Percentiles rank a stretch among this genome's conserved stretches.
phyloP scores from a whole-genome alignment of 768 basidiomycete genomes.

The Mycena kentingensis region DNA sequence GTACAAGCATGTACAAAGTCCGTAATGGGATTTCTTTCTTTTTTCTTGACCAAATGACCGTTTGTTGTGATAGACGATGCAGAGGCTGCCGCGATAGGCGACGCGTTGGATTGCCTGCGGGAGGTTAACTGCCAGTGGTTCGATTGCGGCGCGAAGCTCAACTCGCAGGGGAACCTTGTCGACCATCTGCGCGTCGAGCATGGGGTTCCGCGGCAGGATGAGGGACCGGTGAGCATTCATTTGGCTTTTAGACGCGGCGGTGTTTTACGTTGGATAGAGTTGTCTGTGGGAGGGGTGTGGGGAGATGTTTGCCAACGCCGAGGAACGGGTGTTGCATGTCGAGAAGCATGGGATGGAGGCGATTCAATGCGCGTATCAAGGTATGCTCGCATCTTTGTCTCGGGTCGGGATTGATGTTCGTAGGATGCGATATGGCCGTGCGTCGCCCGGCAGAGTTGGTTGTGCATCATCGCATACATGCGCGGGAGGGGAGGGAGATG shows the following conservation, averaged over 20 bases:
- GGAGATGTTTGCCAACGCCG: constrained; percentile 38
- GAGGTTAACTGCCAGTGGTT: constrained; percentile 60
- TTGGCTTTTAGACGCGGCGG: neutral
- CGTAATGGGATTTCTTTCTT: constrained; percentile 21
- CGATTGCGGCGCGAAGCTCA: constrained; percentile 55
- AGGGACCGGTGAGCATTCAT: constrained; percentile 3
- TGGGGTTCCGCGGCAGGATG: constrained; percentile 30
- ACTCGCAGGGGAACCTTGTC: constrained; percentile 51
- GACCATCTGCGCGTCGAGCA: constrained; percentile 48
- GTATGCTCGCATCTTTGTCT: constrained; percentile 34
- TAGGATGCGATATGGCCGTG: constrained; percentile 59
- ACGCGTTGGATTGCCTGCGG: constrained; percentile 51
- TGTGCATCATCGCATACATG: constrained; percentile 49
- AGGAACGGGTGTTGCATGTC: constrained; percentile 49
- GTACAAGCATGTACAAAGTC: constrained; percentile 24
- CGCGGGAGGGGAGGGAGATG: constrained; percentile 36
- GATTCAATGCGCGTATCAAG: constrained; percentile 52
- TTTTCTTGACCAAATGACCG: too few relatives aligned
- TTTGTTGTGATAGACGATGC: constrained; percentile 44
- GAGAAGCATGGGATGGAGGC: constrained; percentile 50
- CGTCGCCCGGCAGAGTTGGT: constrained; percentile 47
- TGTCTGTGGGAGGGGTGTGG: constrained; percentile 64
- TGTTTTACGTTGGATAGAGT: constrained; percentile 10
- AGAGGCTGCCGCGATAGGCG: constrained; percentile 46
- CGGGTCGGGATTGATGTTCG: constrained; percentile 10